Evolutionary conservation across 768 basidiomycete species (phyloP).

Genomic region (Mycena vitilis): DNA sequence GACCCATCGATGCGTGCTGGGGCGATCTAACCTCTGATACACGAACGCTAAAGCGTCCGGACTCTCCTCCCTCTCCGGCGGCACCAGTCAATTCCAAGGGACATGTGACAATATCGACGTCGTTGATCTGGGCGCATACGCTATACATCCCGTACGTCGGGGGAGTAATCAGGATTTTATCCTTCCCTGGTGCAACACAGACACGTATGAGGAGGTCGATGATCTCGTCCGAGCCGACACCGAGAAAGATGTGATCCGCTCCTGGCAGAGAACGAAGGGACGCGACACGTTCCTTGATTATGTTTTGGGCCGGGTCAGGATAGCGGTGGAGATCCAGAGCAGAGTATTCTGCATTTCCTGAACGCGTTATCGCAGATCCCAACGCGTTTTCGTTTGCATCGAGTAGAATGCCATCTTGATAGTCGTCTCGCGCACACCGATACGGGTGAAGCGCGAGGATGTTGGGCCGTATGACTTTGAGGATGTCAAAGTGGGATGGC

Average conservation of each 20-base stretch:
- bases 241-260: slow-evolving; percentile 83
- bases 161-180: slow-evolving; percentile 89
- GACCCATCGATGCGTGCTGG: not conserved
- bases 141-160: slow-evolving; percentile 99
- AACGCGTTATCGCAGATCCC: slow-evolving; percentile 80
- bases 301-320: slow-evolving; percentile 89
- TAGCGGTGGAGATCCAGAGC: slow-evolving; percentile 84
- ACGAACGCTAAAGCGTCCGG: slow-evolving; percentile 77
- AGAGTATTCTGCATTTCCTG: slow-evolving; percentile 43
- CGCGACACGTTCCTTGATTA: slow-evolving; percentile 83
- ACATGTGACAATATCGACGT: slow-evolving; percentile 84
- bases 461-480: slow-evolving; percentile 90
- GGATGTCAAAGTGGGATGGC: slow-evolving; percentile 88
- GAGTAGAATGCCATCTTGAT: slow-evolving; percentile 88
- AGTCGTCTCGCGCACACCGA: slow-evolving; percentile 96
- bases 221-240: slow-evolving; percentile 96
- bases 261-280: slow-evolving; percentile 75
- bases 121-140: slow-evolving; percentile 96
- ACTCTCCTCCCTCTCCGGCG: slow-evolving; percentile 78
- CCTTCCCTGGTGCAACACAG: slow-evolving; percentile 80
- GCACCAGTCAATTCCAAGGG: slow-evolving; percentile 70
- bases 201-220: slow-evolving; percentile 95
- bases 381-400: slow-evolving; percentile 98
- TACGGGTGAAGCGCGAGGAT: slow-evolving; percentile 93
- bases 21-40: slow-evolving; percentile 73